Evolutionary conservation across 2,329 filamentous ascomycete species (phyloP), one percentile per base, ranked within the genome.

Genomic region (Penicillium sp.): DNA sequence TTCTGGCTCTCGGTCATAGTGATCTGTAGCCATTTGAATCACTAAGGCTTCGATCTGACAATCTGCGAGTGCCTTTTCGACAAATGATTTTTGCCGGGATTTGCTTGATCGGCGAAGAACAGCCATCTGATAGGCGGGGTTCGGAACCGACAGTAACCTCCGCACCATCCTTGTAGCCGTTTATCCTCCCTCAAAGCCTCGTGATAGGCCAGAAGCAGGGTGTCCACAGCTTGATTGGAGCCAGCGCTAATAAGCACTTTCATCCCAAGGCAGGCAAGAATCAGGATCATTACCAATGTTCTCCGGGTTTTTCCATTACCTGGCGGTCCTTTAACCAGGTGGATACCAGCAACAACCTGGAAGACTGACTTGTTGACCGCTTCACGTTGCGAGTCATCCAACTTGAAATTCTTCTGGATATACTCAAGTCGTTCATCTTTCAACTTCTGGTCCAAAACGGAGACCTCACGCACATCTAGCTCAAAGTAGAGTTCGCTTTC

Each of bases 231-330:
- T 40, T 57, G 53, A 11, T 51, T 55, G 8, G 47, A 51, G n/a
- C 55, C 46, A 13, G 46, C 38, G 16, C 31, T 14, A 32, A 54
- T 18, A 5, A 57, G 51, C 9, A 57, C 51, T 9, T 46, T 36
- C 16, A 57, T 13, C 6, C 40, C 16, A 9, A 57, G 34, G 21
- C 49, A 34, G 16, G 40, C 39, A 14, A 54, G 45, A 24, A 52
- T 31, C 4, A 57, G n/a, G 18, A 57, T 31, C 13, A 57, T 54
- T 27, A 49, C 51, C 46, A 49, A 18, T 1, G 51, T 52, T 22
- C 47, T 53, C 6, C 46, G 44, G 5, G 55, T 57, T 40, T 57
- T 57, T 9, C 45, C 55, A 22, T 47, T 54, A 14, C 55, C 55
- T 24, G 46, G 31, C 21, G 55, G 46, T 27, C 55, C 46, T 45